Base-by-base conservation (phyloP, 2,329 filamentous ascomycete species). In the Xylaria sp. region DNA sequence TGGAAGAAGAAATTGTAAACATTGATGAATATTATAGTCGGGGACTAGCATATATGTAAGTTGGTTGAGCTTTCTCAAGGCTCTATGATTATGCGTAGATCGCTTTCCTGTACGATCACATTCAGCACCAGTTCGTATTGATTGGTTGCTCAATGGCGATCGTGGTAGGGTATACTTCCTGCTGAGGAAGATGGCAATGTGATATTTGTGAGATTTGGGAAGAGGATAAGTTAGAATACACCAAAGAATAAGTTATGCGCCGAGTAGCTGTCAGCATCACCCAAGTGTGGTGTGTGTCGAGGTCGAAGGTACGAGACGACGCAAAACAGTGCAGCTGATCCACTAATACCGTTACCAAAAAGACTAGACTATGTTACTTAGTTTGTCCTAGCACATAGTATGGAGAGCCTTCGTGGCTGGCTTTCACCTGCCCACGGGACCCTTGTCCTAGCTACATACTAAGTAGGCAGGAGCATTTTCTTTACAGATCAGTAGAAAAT, bases 211-310 rank as follows among this genome's bases (percentile, higher is more conserved):
- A 47, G 27, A 37, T 63, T 60, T 29, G 46, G 56, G 25, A 63
- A 40, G 15, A 59, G 44, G 7, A 41, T 56, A 13, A 63, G 57
- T 15, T 60, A 56, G 8, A 63, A 59, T 47, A 60, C 8, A 7
- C 49, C 40, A 8, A 54, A 35, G 17, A 54, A 60, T 15, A 54
- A 15, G 33, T 43, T 31, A n/a, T 44, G 44, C 1, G 35, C 47
- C 6, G 21, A 31, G 17, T 52, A 58, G 11, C 15, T 40, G 5
- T 52, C 55, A 17, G 7, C 13, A 15, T 58, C 47, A 15, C 38
- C 47, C 27, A 47, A 17, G 55, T 31, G n/a, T n/a, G n/a, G n/a
- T n/a, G n/a, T n/a, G n/a, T n/a, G n/a, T n/a, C n/a, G n/a, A n/a
- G n/a, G n/a, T n/a, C n/a, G n/a, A n/a, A n/a, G n/a, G n/a, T n/a